Percentiles rank a stretch among this genome's conserved stretches.
Conservation (phyloP, 345 rosid genomes). For the Geranium brycei region DNA sequence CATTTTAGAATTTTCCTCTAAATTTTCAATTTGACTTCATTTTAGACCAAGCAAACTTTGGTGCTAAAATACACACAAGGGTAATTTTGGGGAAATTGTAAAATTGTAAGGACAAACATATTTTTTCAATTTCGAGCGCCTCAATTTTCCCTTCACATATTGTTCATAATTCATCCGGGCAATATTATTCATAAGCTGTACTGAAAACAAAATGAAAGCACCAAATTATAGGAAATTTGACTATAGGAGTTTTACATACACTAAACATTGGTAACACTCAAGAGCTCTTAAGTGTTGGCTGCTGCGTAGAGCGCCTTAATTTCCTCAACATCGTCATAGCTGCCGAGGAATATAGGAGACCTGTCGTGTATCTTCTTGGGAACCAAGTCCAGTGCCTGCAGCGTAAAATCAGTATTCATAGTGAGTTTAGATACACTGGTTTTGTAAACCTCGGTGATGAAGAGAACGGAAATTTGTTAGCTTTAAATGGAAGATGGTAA, state of each 20-base stretch:
- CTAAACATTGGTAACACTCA: not conserved
- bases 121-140: too few relatives aligned
- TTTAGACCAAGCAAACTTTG: too few relatives aligned
- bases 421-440: not conserved
- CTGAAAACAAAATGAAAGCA: not conserved
- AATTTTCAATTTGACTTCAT: too few relatives aligned
- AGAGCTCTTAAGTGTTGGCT: constrained; percentile 7
- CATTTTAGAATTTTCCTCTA: too few relatives aligned
- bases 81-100: too few relatives aligned
- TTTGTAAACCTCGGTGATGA: too few relatives aligned
- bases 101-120: too few relatives aligned
- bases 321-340: constrained; percentile 87
- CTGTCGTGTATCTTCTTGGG: constrained; percentile 75
- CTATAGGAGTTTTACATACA: not conserved
- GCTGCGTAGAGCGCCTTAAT: constrained; percentile 72
- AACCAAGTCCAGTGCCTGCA: constrained; percentile 74
- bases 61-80: too few relatives aligned
- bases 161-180: too few relatives aligned
- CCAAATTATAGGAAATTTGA: not conserved
- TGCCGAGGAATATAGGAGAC: constrained; percentile 87
- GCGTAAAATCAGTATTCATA: not conserved
- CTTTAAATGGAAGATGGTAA: constrained; percentile 1
- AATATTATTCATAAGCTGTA: not conserved
- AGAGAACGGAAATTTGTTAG: not conserved
- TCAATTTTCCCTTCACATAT: too few relatives aligned